Evolutionary conservation across 208 protist species (phyloP).

Genomic region (Trypanosoma rangeli): DNA sequence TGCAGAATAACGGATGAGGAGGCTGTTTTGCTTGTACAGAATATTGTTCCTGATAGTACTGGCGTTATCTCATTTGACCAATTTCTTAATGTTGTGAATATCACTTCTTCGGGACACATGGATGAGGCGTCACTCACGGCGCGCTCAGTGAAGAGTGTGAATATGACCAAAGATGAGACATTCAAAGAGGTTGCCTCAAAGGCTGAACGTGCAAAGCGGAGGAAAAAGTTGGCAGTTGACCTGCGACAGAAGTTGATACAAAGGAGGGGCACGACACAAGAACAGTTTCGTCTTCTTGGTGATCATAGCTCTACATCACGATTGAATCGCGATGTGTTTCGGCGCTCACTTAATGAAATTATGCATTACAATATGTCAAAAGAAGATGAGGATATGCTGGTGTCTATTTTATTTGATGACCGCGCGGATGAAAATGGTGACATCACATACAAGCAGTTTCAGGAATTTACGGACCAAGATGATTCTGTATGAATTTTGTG

Average conservation of each 20-base stretch:
- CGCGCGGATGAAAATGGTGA: slow-evolving; percentile 72
- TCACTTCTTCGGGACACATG: slow-evolving; percentile 55
- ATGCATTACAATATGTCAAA: slow-evolving; percentile 84
- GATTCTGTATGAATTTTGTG: slow-evolving; percentile 19
- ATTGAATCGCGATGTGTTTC: slow-evolving; percentile 74
- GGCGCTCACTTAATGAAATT: slow-evolving; percentile 67
- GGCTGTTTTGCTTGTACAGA: slow-evolving; percentile 74
- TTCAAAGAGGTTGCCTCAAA: slow-evolving; percentile 39
- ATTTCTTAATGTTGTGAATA: slow-evolving; percentile 72
- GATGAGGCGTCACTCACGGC: slow-evolving; percentile 65
- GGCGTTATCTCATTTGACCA: slow-evolving; percentile 79
- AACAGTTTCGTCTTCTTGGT: slow-evolving; percentile 80
- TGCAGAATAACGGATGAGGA: slow-evolving; percentile 84
- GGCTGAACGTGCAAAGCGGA: slow-evolving; percentile 43
- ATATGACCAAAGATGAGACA: slow-evolving; percentile 55
- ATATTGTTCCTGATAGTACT: slow-evolving; percentile 60
- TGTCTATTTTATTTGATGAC: slow-evolving; percentile 84
- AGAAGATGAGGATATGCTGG: slow-evolving; percentile 75
- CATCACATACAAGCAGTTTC: slow-evolving; percentile 87
- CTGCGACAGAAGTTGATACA: slow-evolving; percentile 86
- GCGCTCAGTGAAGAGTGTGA: slow-evolving; percentile 63
- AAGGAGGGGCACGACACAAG: slow-evolving; percentile 64
- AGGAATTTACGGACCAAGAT: slow-evolving; percentile 72
- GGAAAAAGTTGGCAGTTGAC: slow-evolving; percentile 49
- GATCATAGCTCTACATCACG: slow-evolving; percentile 67